Conservation (phyloP, 2,329 filamentous ascomycete species). For the Tolypocladium amazonense region DNA sequence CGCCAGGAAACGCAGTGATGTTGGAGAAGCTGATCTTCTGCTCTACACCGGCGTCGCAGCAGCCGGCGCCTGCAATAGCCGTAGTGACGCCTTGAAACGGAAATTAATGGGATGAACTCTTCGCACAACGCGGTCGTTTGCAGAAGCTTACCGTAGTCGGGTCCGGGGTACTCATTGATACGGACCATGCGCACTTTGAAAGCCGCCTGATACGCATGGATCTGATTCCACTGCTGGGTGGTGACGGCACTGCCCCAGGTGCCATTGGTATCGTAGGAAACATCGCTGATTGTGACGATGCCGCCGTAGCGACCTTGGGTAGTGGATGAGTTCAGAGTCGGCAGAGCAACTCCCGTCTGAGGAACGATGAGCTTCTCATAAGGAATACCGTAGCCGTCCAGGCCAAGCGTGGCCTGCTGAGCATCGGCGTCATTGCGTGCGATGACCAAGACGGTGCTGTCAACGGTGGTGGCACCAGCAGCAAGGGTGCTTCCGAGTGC, state of each 20-base stretch:
- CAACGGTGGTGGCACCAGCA: conserved; percentile 11
- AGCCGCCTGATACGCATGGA: conserved; percentile 45
- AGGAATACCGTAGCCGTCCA: conserved; percentile 51
- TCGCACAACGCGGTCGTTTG: neutral
- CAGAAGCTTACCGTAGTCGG: conserved; percentile 31
- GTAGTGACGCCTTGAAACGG: neutral
- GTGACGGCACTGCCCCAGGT: conserved; percentile 43
- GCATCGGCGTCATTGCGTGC: conserved; percentile 39
- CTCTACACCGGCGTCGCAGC: conserved; percentile 36
- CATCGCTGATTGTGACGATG: conserved; percentile 42
- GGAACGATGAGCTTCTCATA: conserved; percentile 45
- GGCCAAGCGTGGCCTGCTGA: conserved; percentile 37
- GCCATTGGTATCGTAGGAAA: conserved; percentile 40
- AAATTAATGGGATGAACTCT: neutral
- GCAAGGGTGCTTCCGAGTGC: neutral
- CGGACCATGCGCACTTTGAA: conserved; percentile 53
- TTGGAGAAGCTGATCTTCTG: conserved; percentile 45
- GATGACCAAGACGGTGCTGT: conserved; percentile 44
- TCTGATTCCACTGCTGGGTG: conserved; percentile 39
- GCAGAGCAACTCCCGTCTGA: conserved; percentile 37
- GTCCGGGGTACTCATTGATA: conserved; percentile 43
- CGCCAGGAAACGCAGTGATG: conserved; percentile 38
- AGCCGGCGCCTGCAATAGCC: conserved; percentile 20
- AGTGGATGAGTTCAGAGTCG: conserved; percentile 35
- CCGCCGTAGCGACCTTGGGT: conserved; percentile 46